Conservation (phyloP, 495 filamentous ascomycete species). For the Neurospora discreta region DNA sequence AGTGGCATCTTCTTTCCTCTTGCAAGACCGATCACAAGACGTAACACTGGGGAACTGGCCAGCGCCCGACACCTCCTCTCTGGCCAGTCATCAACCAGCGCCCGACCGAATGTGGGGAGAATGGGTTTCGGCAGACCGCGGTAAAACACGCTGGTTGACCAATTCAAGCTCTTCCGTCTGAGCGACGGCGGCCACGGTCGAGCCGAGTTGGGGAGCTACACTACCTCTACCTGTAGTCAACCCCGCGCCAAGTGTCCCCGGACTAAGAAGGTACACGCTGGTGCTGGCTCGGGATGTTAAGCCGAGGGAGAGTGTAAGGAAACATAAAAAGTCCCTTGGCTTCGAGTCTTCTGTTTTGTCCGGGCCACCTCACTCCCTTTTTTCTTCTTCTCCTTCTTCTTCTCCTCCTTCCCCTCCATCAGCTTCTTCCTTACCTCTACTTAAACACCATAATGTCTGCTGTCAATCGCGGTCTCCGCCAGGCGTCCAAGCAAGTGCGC, state of each 20-base stretch:
- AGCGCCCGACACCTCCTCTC: background rate
- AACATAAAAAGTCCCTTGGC: background rate
- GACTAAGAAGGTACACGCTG: background rate
- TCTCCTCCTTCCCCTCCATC: background rate
- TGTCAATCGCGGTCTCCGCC: slow-evolving; percentile 20
- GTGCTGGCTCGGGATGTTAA: background rate
- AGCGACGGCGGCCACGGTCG: slow-evolving; percentile 1
- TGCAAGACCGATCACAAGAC: background rate
- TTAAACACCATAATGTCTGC: slow-evolving; percentile 16
- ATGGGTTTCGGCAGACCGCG: slow-evolving; percentile 8
- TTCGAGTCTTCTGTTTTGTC: background rate
- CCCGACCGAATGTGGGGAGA: background rate
- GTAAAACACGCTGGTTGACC: background rate
- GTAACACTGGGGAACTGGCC: background rate
- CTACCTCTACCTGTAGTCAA: background rate
- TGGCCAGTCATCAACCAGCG: background rate
- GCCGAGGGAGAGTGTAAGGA: background rate
- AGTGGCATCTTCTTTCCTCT: background rate
- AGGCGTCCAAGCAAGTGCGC: slow-evolving; percentile 21
- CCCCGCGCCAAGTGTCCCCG: background rate
- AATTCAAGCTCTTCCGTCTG: slow-evolving; percentile 2
- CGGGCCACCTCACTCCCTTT: background rate
- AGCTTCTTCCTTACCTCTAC: background rate
- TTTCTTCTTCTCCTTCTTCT: background rate
- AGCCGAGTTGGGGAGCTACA: background rate